These are phyloP conservation scores for Zelopaecilomyces penicillatus DNA, from an alignment of 2,329 filamentous ascomycete genomes.

Conservation along the genomic window DNA sequence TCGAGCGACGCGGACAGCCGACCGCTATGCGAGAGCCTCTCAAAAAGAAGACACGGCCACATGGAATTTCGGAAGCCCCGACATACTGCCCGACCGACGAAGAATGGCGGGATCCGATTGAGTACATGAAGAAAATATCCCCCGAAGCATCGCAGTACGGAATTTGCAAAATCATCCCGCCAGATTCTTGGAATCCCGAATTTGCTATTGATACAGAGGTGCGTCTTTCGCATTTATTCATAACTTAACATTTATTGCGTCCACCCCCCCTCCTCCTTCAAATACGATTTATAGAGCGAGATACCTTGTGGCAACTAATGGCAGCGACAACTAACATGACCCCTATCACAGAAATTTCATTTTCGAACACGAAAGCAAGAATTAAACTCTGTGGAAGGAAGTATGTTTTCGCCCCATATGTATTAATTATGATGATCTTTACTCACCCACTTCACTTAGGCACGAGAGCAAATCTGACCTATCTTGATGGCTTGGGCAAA, in stretches of 20 bases:
- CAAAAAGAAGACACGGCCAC: constrained; percentile 71
- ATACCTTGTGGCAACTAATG: too few species aligned
- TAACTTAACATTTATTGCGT: too few species aligned
- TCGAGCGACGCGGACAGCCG: constrained; percentile 82
- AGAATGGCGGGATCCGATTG: constrained; percentile 89
- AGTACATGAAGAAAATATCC: constrained; percentile 86
- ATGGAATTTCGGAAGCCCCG: constrained; percentile 81
- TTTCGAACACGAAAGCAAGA: constrained; percentile 95
- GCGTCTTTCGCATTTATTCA: constrained; percentile 8
- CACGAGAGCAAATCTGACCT: constrained; percentile 90
- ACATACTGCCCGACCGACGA: constrained; percentile 85
- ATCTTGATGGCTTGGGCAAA: constrained; percentile 88
- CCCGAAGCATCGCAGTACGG: constrained; percentile 82
- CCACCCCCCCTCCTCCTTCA: too few species aligned
- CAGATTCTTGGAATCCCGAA: constrained; percentile 84
- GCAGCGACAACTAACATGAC: constrained; percentile 13
- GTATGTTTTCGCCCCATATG: constrained; percentile 44
- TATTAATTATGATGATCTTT: background rate
- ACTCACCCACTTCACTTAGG: constrained; percentile 46
- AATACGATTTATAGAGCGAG: too few species aligned
- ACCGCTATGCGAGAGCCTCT: constrained; percentile 65
- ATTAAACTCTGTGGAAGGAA: constrained; percentile 95
- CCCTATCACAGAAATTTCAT: constrained; percentile 67
- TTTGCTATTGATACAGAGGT: constrained; percentile 98
- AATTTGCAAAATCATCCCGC: constrained; percentile 92